Base-by-base conservation (phyloP, 208 protist species). In the Crithidia brevicula region DNA sequence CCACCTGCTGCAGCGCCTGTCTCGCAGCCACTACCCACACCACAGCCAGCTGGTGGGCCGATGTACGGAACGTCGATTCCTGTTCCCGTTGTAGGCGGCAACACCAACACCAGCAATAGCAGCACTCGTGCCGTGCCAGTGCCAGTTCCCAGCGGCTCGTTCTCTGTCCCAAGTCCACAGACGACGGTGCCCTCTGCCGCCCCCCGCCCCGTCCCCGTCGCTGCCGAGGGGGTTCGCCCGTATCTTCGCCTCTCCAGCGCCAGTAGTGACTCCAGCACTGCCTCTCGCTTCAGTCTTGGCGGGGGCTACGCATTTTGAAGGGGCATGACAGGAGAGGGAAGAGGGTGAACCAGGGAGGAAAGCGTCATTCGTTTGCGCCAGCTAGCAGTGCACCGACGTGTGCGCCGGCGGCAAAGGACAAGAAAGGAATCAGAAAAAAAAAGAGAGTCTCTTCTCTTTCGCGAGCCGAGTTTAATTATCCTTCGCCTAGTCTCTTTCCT, bases 1-100 rank as follows among this genome's bases (percentile, higher is more conserved):
- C 36, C 57, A 82, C 7, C 50, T 53, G 42, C 30, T 75, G 20
- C 72, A 80, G 36, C 74, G 57, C 20, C n/a, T n/a, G n/a, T n/a
- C n/a, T n/a, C 43, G 53, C 23, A 47, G 43, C 11, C 51, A 64
- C 25, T 47, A 64, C 11, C 5, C 59, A 18, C 42, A 42, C 36
- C 36, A n/a, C n/a, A n/a, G n/a, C n/a, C n/a, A n/a, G n/a, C n/a
- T n/a, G n/a, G n/a, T n/a, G n/a, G n/a, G n/a, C n/a, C n/a, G n/a
- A n/a, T n/a, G n/a, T n/a, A n/a, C n/a, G n/a, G n/a, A n/a, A n/a
- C n/a, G n/a, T n/a, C 36, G 7, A 47, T 47, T 47, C 42, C 42
- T 7, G 42, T 47, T n/a, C 42, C 42, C 13, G 18, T 47, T 9
- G 42, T 47, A 18, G 42, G 42, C 9, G 42, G 43, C 18, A 9